These are phyloP conservation scores for Coniochaeta sp. DNA, from an alignment of 2,329 filamentous ascomycete species.

Conservation along the genomic window DNA sequence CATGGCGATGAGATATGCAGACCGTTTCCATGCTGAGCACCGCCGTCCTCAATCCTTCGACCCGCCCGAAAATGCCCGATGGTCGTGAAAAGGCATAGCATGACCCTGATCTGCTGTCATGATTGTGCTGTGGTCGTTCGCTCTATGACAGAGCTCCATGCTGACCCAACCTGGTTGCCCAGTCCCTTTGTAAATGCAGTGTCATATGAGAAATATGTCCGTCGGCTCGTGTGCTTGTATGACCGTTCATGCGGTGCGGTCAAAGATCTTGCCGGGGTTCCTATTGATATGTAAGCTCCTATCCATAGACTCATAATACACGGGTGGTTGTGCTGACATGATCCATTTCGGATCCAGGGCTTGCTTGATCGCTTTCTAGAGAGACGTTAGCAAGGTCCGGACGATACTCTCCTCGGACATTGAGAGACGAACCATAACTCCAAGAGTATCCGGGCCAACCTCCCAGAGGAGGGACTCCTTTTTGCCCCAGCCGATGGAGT, in stretches of 20 bases:
- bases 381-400: background rate
- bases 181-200: background rate
- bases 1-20: background rate
- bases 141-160: background rate
- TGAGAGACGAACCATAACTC: conserved; percentile 54
- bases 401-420: background rate
- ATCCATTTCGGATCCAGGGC: conserved; percentile 81
- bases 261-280: conserved; percentile 89
- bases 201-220: background rate
- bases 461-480: conserved; percentile 74
- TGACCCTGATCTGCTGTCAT: background rate
- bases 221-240: background rate
- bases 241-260: conserved; percentile 32
- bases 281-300: conserved; percentile 10
- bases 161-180: background rate
- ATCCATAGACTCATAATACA: background rate
- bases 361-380: conserved; percentile 61
- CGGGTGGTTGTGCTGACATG: conserved; percentile 36
- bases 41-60: background rate
- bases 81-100: background rate
- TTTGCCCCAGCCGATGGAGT: conserved; percentile 80
- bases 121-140: background rate
- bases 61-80: background rate
- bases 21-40: background rate
- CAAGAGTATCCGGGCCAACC: conserved; percentile 71